Conservation (phyloP, 169 alveolate genomes). For the Babesia bovis region DNA sequence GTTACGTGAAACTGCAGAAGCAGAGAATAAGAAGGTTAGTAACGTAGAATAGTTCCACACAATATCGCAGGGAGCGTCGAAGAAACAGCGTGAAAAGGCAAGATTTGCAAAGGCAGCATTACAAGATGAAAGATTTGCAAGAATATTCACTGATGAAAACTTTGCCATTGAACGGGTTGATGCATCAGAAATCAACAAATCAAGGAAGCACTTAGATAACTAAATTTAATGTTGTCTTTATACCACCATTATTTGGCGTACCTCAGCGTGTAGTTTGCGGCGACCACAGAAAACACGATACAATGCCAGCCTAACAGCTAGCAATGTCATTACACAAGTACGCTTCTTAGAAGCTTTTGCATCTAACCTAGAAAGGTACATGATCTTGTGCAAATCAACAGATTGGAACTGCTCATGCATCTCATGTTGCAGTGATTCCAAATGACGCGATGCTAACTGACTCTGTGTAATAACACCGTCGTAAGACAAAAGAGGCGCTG, state of each 20-base stretch:
- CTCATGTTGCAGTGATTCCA: constrained; percentile 10
- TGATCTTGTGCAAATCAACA: constrained; percentile 43
- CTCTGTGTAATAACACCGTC: background rate
- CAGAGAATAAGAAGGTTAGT: constrained; percentile 24
- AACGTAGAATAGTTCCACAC: background rate
- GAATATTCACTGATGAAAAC: constrained; percentile 66
- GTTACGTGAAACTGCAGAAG: constrained; percentile 24
- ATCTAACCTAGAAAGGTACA: constrained; percentile 52
- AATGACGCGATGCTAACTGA: constrained; percentile 9
- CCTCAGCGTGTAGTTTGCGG: constrained; percentile 17
- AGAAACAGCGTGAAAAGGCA: constrained; percentile 57
- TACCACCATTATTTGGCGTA: background rate
- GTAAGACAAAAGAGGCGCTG: background rate
- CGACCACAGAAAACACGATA: constrained; percentile 65
- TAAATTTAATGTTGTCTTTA: background rate
- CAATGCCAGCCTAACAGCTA: constrained; percentile 41
- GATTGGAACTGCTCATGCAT: constrained; percentile 19
- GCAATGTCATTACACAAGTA: constrained; percentile 40
- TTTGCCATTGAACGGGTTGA: constrained; percentile 64
- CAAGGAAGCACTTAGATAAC: constrained; percentile 2
- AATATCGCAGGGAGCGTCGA: constrained; percentile 36
- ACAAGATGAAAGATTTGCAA: constrained; percentile 63
- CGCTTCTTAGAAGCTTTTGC: constrained; percentile 50
- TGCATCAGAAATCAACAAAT: constrained; percentile 9
- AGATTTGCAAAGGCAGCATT: constrained; percentile 59